Percentiles rank a stretch among this genome's conserved stretches.
Evolutionary conservation across 2,329 filamentous ascomycete species (phyloP).

Genomic region (Botrytis galanthina): DNA sequence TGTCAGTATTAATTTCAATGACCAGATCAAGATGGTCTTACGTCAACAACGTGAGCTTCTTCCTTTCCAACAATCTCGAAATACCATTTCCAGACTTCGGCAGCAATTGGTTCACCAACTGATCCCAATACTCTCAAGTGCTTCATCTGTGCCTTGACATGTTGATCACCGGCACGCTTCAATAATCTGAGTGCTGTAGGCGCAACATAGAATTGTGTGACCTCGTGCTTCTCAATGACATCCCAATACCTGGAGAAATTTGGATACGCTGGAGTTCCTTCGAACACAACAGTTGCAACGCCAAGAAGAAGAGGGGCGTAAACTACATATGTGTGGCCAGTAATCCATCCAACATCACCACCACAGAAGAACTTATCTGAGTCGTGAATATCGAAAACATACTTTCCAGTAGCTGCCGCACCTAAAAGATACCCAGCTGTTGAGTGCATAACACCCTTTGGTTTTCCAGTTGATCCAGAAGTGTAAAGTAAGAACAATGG

Average conservation of each 20-base stretch:
- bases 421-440: conserved; percentile 94
- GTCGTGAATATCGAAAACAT: conserved; percentile 97
- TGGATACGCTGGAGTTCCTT: conserved; percentile 95
- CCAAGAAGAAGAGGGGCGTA: conserved; percentile 92
- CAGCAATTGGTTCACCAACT: conserved; percentile 95
- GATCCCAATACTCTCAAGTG: conserved; percentile 87
- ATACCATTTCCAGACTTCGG: conserved; percentile 99
- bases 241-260: conserved; percentile 99
- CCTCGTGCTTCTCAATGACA: conserved; percentile 89
- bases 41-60: conserved; percentile 89
- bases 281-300: conserved; percentile 93
- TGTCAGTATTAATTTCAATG: conserved; percentile 32
- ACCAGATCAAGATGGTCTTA: conserved; percentile 51
- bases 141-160: conserved; percentile 87
- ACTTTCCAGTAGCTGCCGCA: conserved; percentile 91
- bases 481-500: conserved; percentile 98
- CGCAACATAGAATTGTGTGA: conserved; percentile 98
- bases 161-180: conserved; percentile 92
- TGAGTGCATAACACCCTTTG: conserved; percentile 98
- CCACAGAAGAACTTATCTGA: conserved; percentile 95
- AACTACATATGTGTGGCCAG: conserved; percentile 96
- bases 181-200: conserved; percentile 89
- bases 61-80: conserved; percentile 92
- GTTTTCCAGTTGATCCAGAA: conserved; percentile 95
- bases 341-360: conserved; percentile 98